phyloP scores from a whole-genome alignment of 208 protist species.

The Leishmania amazonensis region DNA sequence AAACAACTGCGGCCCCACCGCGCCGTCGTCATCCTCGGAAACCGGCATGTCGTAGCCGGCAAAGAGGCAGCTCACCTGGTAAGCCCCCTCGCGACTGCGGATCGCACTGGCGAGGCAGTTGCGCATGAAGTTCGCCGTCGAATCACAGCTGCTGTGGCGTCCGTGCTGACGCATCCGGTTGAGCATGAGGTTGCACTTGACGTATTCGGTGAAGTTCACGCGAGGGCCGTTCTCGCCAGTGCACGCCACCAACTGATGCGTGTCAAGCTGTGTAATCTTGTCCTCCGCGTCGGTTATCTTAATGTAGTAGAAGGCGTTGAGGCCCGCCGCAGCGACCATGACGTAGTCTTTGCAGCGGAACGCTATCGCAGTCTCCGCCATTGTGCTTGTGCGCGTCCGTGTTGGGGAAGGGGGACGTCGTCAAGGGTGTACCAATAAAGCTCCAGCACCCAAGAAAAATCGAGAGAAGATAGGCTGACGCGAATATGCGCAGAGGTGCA shows the following conservation, averaged over 20 bases:
- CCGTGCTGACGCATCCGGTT: constrained; percentile 89
- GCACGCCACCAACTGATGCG: constrained; percentile 90
- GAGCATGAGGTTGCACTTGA: constrained; percentile 91
- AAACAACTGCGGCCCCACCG: constrained; percentile 81
- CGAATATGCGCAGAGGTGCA: background rate
- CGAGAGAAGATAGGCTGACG: constrained; percentile 1
- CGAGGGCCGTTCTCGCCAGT: constrained; percentile 90
- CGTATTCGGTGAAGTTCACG: constrained; percentile 94
- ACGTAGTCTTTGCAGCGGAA: constrained; percentile 90
- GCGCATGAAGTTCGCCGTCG: constrained; percentile 90
- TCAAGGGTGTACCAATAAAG: background rate
- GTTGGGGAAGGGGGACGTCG: background rate
- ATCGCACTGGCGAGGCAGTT: constrained; percentile 82
- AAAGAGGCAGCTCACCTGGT: constrained; percentile 91
- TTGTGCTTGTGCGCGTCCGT: constrained; percentile 23
- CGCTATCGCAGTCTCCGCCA: constrained; percentile 89
- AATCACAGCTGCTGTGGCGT: constrained; percentile 71
- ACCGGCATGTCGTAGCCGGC: constrained; percentile 89
- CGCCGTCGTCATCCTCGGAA: constrained; percentile 67
- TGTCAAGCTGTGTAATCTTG: constrained; percentile 90
- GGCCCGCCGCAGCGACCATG: constrained; percentile 74
- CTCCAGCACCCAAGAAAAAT: constrained; percentile 16
- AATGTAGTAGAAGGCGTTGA: constrained; percentile 93
- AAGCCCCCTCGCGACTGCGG: constrained; percentile 83
- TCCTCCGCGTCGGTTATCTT: constrained; percentile 94